Evolutionary conservation across 2,329 filamentous ascomycete genomes (phyloP), one percentile per base, ranked within the genome.

Genomic region (Diaporthe sp.): DNA sequence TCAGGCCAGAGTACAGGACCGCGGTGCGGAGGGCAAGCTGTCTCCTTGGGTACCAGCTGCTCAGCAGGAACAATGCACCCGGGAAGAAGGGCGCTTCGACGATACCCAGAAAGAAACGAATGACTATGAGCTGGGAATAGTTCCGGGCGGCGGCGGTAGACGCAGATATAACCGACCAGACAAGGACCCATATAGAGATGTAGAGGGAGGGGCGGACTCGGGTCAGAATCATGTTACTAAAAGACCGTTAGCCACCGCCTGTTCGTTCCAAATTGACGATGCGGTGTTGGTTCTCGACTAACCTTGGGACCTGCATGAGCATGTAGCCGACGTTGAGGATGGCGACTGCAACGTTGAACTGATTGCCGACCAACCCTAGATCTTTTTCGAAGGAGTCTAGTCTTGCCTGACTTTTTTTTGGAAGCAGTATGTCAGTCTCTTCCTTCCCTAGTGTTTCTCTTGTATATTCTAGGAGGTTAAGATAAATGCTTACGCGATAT

Each of bases 1-100:
- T 85, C 5, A 91, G 90, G 0, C 92, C 93, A 0, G 91, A 90
- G 75, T 88, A 85, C 1, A 85, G 85, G 17, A 92, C 85, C 10
- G 90, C 90, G 28, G 91, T 92, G 22, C 92, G 86, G 22, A 92
- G 85, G 2, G 88, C 90, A 0, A 93, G 83, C 79, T 93, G 93
- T 78, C 90, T 90, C 25, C 92, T 87, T 0, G 91, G 93, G 79
- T 94, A 94, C 90, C 92, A 93, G 68, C 84, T 84, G 8, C 83
- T 84, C 22, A 93, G 84, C 74, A 89, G 90, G 82, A 90, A 92
- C 19, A 92, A 51, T 2, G 79, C 82, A 39, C 83, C 82, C 0
- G 81, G 82, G 68, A 82, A 84, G 58, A 85, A 70, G 10, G 85
- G 84, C 0, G 85, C 85, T 62, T 87, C 85, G 1, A 84, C 83